Base-by-base conservation (phyloP, 2,329 filamentous ascomycete species). In the Xylariaceae sp. region DNA sequence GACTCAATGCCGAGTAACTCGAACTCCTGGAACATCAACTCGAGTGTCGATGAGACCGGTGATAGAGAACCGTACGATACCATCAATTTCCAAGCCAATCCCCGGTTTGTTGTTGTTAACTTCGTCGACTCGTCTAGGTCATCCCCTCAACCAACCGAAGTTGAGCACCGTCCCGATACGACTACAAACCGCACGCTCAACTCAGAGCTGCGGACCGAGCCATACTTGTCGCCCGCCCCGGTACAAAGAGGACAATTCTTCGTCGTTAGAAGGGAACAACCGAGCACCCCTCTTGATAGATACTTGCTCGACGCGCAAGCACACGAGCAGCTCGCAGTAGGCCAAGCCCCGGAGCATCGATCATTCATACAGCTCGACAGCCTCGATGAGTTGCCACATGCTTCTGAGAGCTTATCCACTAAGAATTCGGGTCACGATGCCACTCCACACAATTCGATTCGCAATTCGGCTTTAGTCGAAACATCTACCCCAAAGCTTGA, bases 311-410 rank as follows among this genome's bases (percentile, higher is more conserved):
- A 69, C 52, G 11, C 48, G 4, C 60, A 69, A 55, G 17, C 58
- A 11, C 56, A 70, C 23, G 68, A 70, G 51, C 61, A 64, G 49
- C 57, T 66, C 4, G 62, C 62, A n/a, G 13, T 68, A 3, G 66
- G 66, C 47, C 51, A 48, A 44, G 35, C 45, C 51, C 52, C 47
- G 6, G 8, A 47, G 5, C 34, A 10, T 9, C 47, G 11, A 37
- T 57, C 42, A 23, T 39, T 49, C 35, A 30, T 7, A 18, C 37
- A 18, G 5, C 54, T 55, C 10, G 42, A 2, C 18, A 9, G 49
- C 17, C 30, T 58, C 10, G 17, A 50, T 15, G 30, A 35, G 15
- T 53, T 42, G 23, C 42, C 57, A 4, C 39, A 23, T 10, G 44
- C 34, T 23, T 8, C 47, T 17, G 52, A 49, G 44, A 51, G 9